A percentile compares a stretch with the other conserved stretches of the same genome.
Evolutionary conservation across 2,329 filamentous ascomycete genomes (phyloP).

Genomic region (Penicillium olsonii): DNA sequence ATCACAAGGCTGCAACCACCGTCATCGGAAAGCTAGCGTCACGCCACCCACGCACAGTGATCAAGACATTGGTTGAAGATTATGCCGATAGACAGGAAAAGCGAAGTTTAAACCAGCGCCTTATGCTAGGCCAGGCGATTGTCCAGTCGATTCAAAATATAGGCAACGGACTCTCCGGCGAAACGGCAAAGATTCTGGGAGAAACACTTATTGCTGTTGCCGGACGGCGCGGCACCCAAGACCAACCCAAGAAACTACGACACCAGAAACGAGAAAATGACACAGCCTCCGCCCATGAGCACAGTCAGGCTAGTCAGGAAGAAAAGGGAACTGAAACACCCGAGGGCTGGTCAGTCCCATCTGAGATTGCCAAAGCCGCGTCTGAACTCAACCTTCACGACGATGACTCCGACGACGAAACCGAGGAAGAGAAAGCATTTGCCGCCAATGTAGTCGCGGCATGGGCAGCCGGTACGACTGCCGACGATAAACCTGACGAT

Average conservation of each 20-base stretch:
- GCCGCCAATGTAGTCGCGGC: slow-evolving; percentile 42
- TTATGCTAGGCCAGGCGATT: slow-evolving; percentile 45
- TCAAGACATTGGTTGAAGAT: slow-evolving; percentile 42
- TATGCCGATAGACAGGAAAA: slow-evolving; percentile 43
- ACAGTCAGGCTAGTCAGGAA: slow-evolving; percentile 16
- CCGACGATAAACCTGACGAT: slow-evolving; percentile 45
- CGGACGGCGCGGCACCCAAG: slow-evolving; percentile 40
- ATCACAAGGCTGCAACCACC: slow-evolving; percentile 47
- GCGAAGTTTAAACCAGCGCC: slow-evolving; percentile 40
- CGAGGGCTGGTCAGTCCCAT: slow-evolving; percentile 33
- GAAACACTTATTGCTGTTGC: slow-evolving; percentile 44
- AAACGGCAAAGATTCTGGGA: slow-evolving; percentile 39
- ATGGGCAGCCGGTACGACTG: slow-evolving; percentile 41
- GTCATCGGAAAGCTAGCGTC: slow-evolving; percentile 43
- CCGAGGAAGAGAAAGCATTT: slow-evolving; percentile 35
- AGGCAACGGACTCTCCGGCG: slow-evolving; percentile 38
- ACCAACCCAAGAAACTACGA: slow-evolving; percentile 34
- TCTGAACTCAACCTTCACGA: slow-evolving; percentile 15
- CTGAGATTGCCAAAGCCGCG: slow-evolving; percentile 10
- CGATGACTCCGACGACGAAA: slow-evolving; percentile 36
- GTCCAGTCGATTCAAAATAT: slow-evolving; percentile 45
- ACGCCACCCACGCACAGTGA: slow-evolving; percentile 43
- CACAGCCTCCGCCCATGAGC: slow-evolving; percentile 26
- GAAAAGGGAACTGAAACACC: slow-evolving; percentile 27
- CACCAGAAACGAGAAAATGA: slow-evolving; percentile 23